Evolutionary conservation across 768 basidiomycete species (phyloP).

Genomic region (Tephrocybe sp.): DNA sequence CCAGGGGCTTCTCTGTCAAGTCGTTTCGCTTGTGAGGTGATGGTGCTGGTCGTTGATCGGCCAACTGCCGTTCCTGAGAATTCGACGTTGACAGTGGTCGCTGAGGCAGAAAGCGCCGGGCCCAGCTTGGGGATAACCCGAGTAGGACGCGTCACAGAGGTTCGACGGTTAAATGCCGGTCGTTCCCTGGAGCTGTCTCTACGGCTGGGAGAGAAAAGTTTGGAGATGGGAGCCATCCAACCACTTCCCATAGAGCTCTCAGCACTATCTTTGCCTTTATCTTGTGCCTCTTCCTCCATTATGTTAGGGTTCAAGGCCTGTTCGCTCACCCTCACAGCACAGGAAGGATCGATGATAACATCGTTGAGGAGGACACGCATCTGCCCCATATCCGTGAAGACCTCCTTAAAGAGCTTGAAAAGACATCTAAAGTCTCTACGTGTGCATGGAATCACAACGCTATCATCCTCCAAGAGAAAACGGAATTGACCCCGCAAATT

Average conservation of each 20-base stretch:
- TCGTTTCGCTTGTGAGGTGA: slow-evolving; percentile 22
- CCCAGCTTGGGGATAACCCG: slow-evolving; percentile 75
- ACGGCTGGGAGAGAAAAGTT: slow-evolving; percentile 52
- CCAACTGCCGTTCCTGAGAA: slow-evolving; percentile 69
- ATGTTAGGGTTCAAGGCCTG: slow-evolving; percentile 61
- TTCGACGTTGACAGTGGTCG: slow-evolving; percentile 95
- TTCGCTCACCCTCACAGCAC: slow-evolving; percentile 71
- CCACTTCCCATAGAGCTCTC: slow-evolving; percentile 35
- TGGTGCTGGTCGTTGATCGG: slow-evolving; percentile 37
- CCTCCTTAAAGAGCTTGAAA: slow-evolving; percentile 82
- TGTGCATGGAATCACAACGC: slow-evolving; percentile 55
- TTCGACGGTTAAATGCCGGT: slow-evolving; percentile 16
- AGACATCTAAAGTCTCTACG: slow-evolving; percentile 80
- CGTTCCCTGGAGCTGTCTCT: slow-evolving; percentile 18
- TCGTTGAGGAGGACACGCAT: slow-evolving; percentile 85
- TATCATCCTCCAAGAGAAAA: slow-evolving; percentile 71
- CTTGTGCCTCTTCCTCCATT: slow-evolving; percentile 37
- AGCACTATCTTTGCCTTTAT: slow-evolving; percentile 27
- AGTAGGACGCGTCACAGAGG: slow-evolving; percentile 22
- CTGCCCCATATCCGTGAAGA: slow-evolving; percentile 78
- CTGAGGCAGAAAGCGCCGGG: slow-evolving; percentile 82
- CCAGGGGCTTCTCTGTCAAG: slow-evolving; percentile 2
- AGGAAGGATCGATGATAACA: slow-evolving; percentile 81
- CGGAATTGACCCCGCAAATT: slow-evolving; percentile 75
- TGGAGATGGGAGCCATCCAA: slow-evolving; percentile 88